phyloP scores from a whole-genome alignment of 2,329 filamentous ascomycete genomes.

The Exophiala sp. region DNA sequence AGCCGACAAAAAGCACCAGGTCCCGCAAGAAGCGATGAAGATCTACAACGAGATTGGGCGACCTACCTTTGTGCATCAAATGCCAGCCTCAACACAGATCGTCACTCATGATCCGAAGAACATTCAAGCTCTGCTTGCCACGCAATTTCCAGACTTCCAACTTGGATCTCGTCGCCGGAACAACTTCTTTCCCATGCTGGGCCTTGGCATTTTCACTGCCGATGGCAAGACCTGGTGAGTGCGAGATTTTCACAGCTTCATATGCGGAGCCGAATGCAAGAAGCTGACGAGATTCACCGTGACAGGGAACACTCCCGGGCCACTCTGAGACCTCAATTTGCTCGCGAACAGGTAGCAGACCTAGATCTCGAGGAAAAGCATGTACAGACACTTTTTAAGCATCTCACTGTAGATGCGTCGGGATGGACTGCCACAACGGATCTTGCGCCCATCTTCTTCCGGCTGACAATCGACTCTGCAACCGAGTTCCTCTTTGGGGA shows the following conservation, averaged over 20 bases:
- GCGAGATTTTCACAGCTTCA: too few species aligned
- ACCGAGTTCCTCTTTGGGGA: conserved; percentile 64
- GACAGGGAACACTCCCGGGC: conserved; percentile 62
- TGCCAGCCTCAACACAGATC: conserved; percentile 1
- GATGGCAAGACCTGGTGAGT: conserved; percentile 64
- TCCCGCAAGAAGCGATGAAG: conserved; percentile 2
- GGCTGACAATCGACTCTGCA: conserved; percentile 59
- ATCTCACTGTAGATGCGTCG: conserved; percentile 50
- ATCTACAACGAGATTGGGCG: not conserved
- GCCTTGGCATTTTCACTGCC: conserved; percentile 56
- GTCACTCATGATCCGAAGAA: conserved; percentile 48
- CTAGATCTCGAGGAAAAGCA: conserved; percentile 75
- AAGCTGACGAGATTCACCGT: conserved; percentile 34
- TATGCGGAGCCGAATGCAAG: too few species aligned
- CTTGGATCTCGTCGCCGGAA: conserved; percentile 68
- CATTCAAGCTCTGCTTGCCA: conserved; percentile 76
- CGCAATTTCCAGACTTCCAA: conserved; percentile 75
- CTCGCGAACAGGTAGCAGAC: conserved; percentile 75
- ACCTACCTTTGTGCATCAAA: not conserved
- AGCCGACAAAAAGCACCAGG: not conserved
- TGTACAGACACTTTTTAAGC: conserved; percentile 51
- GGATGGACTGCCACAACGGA: conserved; percentile 48
- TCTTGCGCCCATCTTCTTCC: conserved; percentile 57
- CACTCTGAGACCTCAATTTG: conserved; percentile 78
- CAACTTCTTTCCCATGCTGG: conserved; percentile 47